Percentiles rank a stretch among this genome's conserved stretches.
These are phyloP conservation scores for Hericium erinaceus DNA, from an alignment of 768 basidiomycete genomes.

Conservation along the genomic window DNA sequence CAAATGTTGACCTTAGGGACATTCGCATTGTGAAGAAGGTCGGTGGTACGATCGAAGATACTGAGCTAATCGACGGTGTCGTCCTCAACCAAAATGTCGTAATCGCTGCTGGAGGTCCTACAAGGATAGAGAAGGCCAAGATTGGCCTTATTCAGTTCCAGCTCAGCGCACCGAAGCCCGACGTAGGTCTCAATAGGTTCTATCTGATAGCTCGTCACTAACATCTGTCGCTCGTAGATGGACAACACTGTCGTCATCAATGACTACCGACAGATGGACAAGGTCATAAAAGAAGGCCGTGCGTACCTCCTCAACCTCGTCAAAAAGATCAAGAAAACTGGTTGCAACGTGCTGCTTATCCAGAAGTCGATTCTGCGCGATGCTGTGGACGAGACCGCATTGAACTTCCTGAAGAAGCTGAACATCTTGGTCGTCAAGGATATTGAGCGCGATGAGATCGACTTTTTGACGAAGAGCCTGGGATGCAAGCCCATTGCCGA, in stretches of 20 bases:
- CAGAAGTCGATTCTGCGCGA: conserved; percentile 99
- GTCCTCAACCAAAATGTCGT: conserved; percentile 97
- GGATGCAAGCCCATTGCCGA: conserved; percentile 96
- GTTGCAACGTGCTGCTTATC: conserved; percentile 96
- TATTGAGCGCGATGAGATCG: conserved; percentile 96
- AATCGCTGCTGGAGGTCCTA: conserved; percentile 83
- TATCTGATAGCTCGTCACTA: conserved; percentile 5
- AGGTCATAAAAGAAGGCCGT: conserved; percentile 97
- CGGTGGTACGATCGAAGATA: conserved; percentile 98
- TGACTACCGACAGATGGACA: conserved; percentile 99
- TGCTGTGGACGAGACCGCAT: conserved; percentile 95
- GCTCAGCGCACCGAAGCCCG: conserved; percentile 93
- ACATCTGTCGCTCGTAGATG: conserved; percentile 52
- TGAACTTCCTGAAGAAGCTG: conserved; percentile 94
- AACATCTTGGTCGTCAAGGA: conserved; percentile 97
- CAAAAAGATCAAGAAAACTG: conserved; percentile 99
- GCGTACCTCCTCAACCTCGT: conserved; percentile 96
- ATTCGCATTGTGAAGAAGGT: conserved; percentile 97
- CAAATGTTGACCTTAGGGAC: conserved; percentile 94
- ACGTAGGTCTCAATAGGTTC: conserved; percentile 45
- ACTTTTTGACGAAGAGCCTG: conserved; percentile 90
- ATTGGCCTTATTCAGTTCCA: conserved; percentile 99
- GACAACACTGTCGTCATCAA: conserved; percentile 99
- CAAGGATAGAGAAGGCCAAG: conserved; percentile 95
- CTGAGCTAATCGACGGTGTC: conserved; percentile 91